phyloP scores from a whole-genome alignment of 2,329 filamentous ascomycete species.

The Oidium heveae region DNA sequence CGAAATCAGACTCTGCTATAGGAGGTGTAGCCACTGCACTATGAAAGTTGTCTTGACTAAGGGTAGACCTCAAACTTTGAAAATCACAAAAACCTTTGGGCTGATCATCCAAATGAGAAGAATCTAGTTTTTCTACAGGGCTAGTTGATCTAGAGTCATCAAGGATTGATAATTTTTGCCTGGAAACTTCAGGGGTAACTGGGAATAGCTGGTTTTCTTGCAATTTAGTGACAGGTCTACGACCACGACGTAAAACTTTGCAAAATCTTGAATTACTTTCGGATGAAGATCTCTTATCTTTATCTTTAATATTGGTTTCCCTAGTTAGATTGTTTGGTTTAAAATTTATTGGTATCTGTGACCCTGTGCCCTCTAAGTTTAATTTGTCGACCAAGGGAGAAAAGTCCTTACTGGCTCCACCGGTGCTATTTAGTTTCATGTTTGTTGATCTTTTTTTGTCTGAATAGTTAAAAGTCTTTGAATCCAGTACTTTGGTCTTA shows the following conservation, averaged over 20 bases:
- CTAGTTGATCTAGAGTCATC: neutral
- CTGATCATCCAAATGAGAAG: slow-evolving; percentile 17
- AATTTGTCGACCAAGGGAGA: neutral
- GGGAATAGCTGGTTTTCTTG: slow-evolving; percentile 15
- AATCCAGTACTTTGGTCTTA: neutral
- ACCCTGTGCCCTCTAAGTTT: neutral
- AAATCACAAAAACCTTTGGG: slow-evolving; percentile 12
- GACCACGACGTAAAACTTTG: neutral
- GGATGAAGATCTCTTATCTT: neutral
- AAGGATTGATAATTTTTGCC: neutral
- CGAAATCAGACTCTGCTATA: slow-evolving; percentile 45
- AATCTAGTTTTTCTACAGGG: neutral
- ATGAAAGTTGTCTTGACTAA: slow-evolving; percentile 26
- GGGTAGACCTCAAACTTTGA: slow-evolving; percentile 5
- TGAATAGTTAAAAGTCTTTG: neutral
- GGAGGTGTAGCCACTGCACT: slow-evolving; percentile 48
- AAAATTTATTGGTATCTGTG: neutral
- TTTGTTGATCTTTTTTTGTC: neutral
- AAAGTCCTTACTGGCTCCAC: neutral
- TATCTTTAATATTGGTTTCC: neutral
- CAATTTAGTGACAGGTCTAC: slow-evolving; percentile 8
- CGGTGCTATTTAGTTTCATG: neutral
- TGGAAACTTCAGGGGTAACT: slow-evolving; percentile 31
- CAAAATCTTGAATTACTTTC: neutral
- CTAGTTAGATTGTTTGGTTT: neutral